These are phyloP conservation scores for Sedum album DNA, from an alignment of 164 flowering plant species.

Conservation along the genomic window DNA sequence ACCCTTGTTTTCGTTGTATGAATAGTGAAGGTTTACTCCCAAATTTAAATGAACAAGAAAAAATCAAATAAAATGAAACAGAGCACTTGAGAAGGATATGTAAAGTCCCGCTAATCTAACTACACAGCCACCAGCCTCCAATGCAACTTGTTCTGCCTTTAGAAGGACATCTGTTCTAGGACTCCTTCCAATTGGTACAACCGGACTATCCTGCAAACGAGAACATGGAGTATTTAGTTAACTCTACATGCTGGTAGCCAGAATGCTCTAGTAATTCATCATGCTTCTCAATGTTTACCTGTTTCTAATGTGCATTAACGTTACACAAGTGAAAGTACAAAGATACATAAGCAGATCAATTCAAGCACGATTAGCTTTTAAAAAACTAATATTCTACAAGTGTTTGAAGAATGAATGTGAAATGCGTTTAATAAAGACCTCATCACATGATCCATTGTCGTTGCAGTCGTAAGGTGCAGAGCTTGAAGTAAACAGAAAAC, in stretches of 20 bases:
- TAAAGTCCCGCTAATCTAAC: too few species aligned
- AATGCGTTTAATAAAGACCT: constrained; percentile 34
- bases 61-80: too few species aligned
- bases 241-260: neutral
- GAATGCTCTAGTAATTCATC: neutral
- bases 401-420: neutral
- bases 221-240: neutral
- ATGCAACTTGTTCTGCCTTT: constrained; percentile 64
- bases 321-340: neutral
- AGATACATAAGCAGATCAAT: neutral
- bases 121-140: too few species aligned
- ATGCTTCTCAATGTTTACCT: neutral
- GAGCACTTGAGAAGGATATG: constrained; percentile 54
- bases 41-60: too few species aligned
- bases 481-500: constrained; percentile 86
- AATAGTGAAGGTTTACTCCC: constrained; percentile 33
- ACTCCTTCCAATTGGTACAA: constrained; percentile 83
- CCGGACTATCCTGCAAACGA: constrained; percentile 61
- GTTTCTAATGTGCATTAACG: neutral
- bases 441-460: constrained; percentile 83
- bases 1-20: constrained; percentile 65
- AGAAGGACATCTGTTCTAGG: too few species aligned
- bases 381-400: too few species aligned
- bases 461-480: constrained; percentile 76
- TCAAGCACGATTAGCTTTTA: neutral